Percentiles rank a stretch among this genome's conserved stretches.
phyloP scores from a whole-genome alignment of 2,329 filamentous ascomycete species.

The Curvularia verruculosa region DNA sequence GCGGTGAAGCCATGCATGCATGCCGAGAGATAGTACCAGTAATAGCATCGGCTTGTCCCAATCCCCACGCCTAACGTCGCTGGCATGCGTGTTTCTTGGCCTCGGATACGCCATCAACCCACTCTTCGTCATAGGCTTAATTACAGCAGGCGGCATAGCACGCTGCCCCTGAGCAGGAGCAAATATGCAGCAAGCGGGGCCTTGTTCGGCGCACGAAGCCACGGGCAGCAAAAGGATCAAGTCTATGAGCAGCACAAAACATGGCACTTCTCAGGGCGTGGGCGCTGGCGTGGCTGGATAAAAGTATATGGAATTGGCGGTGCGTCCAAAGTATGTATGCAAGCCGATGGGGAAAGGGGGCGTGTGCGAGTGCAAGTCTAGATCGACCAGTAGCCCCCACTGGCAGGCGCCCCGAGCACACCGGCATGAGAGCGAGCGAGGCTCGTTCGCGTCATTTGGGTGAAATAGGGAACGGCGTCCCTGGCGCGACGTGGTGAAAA shows the following conservation, averaged over 20 bases:
- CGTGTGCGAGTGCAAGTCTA: conserved; percentile 11
- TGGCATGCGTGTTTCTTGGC: background rate
- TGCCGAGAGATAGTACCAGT: background rate
- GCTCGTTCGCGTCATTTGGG: conserved; percentile 25
- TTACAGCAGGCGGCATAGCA: background rate
- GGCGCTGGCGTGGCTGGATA: conserved; percentile 2
- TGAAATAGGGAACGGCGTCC: conserved; percentile 25
- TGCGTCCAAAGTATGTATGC: conserved; percentile 10
- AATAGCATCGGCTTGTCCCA: background rate
- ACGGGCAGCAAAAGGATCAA: background rate
- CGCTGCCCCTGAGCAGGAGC: background rate
- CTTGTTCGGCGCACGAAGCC: background rate
- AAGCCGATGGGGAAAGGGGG: conserved; percentile 21
- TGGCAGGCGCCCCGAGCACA: conserved; percentile 5
- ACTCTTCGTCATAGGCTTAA: background rate
- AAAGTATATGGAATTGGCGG: conserved; percentile 1
- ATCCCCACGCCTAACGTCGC: background rate
- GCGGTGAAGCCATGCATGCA: conserved; percentile 7
- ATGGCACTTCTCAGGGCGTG: background rate
- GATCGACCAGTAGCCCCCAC: conserved; percentile 10
- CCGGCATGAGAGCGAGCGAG: conserved; percentile 11
- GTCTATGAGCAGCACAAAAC: background rate
- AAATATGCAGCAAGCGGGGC: background rate
- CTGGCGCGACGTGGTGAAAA: conserved; percentile 1
- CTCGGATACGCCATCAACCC: background rate